A percentile compares a stretch with the other conserved stretches of the same genome.
Conservation (phyloP, 2,329 filamentous ascomycete species). For the Fusarium chaquense region DNA sequence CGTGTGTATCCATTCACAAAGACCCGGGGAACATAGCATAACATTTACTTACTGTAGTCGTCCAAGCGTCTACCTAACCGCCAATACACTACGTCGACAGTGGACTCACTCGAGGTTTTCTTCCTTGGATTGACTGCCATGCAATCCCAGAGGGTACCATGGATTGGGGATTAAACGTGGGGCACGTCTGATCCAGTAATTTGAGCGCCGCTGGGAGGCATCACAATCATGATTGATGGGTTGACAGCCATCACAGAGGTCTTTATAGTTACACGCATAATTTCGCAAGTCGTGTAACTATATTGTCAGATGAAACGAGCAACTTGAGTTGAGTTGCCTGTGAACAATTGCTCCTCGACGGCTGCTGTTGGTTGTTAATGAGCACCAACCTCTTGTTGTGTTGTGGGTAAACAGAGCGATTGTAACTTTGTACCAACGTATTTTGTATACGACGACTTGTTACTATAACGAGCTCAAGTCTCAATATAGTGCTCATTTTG, state of each 20-base stretch:
- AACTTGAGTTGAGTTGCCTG: not conserved
- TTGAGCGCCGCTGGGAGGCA: constrained; percentile 23
- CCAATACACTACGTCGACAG: constrained; percentile 7
- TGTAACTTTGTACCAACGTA: not conserved
- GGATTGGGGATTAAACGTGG: constrained; percentile 44
- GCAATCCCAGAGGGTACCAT: constrained; percentile 31
- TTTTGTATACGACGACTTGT: not conserved
- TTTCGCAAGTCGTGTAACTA: not conserved
- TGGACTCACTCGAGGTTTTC: constrained; percentile 12
- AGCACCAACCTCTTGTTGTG: constrained; percentile 4
- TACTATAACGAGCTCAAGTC: constrained; percentile 5
- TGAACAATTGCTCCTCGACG: not conserved
- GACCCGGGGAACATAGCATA: not conserved
- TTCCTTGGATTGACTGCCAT: constrained; percentile 31
- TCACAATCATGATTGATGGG: constrained; percentile 7
- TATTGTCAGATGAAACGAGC: constrained; percentile 3
- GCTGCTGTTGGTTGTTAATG: not conserved
- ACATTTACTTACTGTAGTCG: not conserved
- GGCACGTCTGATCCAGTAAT: constrained; percentile 45
- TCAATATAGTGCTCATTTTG: not conserved
- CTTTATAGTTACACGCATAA: not conserved
- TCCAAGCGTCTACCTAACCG: not conserved
- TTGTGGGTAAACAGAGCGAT: constrained; percentile 10
- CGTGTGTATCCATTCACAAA: constrained; percentile 6
- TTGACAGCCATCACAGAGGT: constrained; percentile 13